phyloP scores from a whole-genome alignment of 2,329 filamentous ascomycete genomes.

The Lasiodiplodia theobromae region DNA sequence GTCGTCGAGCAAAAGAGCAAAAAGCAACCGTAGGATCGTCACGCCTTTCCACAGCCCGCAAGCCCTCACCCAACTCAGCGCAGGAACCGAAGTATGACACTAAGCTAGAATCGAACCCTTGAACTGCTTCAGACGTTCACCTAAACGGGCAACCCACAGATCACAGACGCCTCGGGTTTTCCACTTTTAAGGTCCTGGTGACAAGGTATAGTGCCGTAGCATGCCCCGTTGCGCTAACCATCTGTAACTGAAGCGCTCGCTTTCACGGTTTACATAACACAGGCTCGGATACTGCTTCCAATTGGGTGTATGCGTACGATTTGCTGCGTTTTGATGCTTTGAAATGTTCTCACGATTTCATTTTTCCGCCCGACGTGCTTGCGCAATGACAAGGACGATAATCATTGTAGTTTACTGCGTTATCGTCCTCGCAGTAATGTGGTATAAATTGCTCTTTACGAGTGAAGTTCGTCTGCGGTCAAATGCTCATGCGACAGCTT shows the following conservation, averaged over 20 bases:
- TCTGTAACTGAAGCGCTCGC: neutral
- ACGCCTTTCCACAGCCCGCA: neutral
- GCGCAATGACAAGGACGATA: too few relatives aligned
- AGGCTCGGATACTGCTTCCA: neutral
- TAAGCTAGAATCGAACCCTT: neutral
- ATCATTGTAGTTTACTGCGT: too few relatives aligned
- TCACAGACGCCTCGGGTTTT: neutral
- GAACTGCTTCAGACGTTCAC: neutral
- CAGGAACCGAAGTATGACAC: neutral
- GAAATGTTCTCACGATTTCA: too few relatives aligned
- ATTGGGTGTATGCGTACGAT: neutral
- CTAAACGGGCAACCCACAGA: neutral
- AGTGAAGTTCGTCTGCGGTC: neutral
- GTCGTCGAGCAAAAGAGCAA: neutral
- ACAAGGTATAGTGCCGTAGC: neutral
- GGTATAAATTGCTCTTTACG: neutral
- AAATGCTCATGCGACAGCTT: neutral
- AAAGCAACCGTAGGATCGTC: neutral
- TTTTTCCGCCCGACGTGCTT: too few relatives aligned
- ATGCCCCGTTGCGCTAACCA: neutral
- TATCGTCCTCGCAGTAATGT: neutral
- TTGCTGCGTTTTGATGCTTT: neutral
- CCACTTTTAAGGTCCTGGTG: neutral
- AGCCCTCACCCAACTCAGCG: neutral
- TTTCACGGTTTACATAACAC: neutral